Evolutionary conservation across 2,329 filamentous ascomycete genomes (phyloP).

Genomic region (Colletotrichum sp.): DNA sequence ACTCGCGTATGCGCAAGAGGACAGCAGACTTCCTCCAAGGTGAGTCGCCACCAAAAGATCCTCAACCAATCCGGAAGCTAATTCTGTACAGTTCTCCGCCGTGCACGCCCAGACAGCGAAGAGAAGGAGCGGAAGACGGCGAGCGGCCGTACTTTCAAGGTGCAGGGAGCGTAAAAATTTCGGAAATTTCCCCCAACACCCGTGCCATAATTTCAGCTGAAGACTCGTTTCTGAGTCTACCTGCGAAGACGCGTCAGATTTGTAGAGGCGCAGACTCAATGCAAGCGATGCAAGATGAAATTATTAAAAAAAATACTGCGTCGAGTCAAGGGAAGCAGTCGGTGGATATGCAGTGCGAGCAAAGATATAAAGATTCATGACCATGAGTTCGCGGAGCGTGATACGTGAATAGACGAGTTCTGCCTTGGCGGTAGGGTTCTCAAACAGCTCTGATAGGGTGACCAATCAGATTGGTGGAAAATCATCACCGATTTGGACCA

Average conservation of each 20-base stretch:
- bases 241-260: neutral
- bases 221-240: neutral
- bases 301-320: neutral
- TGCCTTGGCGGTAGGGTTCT: constrained; percentile 1
- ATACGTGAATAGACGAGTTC: neutral
- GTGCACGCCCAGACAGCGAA: constrained; percentile 93
- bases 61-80: neutral
- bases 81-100: constrained; percentile 76
- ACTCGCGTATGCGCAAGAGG: constrained; percentile 96
- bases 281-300: neutral
- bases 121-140: constrained; percentile 99
- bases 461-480: neutral
- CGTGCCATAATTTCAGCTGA: neutral
- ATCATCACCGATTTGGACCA: neutral
- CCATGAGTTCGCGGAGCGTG: neutral
- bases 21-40: constrained; percentile 98
- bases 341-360: neutral
- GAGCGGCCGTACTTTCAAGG: constrained; percentile 89
- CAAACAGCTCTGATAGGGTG: neutral
- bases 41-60: constrained; percentile 45
- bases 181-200: neutral
- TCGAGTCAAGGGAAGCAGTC: neutral
- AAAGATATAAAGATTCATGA: constrained; percentile 11
- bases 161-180: constrained; percentile 37
- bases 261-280: neutral